These are phyloP conservation scores for Ogataea nitratoaversa DNA, from an alignment of 805 yeast genomes.

Conservation along the genomic window DNA sequence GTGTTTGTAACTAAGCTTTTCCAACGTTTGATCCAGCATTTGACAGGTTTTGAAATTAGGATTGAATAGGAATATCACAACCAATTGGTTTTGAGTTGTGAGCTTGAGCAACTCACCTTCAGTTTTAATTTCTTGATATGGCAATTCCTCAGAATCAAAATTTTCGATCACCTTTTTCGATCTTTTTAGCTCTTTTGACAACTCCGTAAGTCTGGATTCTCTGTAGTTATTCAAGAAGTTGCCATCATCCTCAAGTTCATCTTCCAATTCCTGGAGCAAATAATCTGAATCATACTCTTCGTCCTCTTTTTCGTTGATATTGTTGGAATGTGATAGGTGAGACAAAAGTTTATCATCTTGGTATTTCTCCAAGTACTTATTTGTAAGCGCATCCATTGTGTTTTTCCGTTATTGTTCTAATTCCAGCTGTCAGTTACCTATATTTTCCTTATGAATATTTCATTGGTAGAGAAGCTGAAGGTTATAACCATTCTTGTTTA, in stretches of 20 bases:
- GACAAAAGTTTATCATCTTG: slow-evolving; percentile 30
- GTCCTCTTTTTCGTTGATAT: slow-evolving; percentile 19
- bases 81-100: slow-evolving; percentile 38
- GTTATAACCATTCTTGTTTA: no score
- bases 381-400: slow-evolving; percentile 8
- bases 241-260: slow-evolving; percentile 46
- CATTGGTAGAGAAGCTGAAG: no score
- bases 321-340: background rate
- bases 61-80: slow-evolving; percentile 62
- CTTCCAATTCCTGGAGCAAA: slow-evolving; percentile 46
- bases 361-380: slow-evolving; percentile 38
- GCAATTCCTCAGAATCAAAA: slow-evolving; percentile 31
- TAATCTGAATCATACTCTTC: slow-evolving; percentile 27
- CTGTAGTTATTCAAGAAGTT: slow-evolving; percentile 44
- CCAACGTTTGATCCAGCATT: slow-evolving; percentile 47
- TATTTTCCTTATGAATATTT: no score
- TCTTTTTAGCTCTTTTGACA: slow-evolving; percentile 40
- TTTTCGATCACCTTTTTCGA: slow-evolving; percentile 28
- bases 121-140: slow-evolving; percentile 39
- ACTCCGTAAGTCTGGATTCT: slow-evolving; percentile 59
- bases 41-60: slow-evolving; percentile 58
- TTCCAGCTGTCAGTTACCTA: no score
- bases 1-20: slow-evolving; percentile 53
- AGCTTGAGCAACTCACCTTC: slow-evolving; percentile 57
- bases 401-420: background rate